Base-by-base conservation (phyloP, 148 eudicot genomes). In the Spergularia bocconei region DNA sequence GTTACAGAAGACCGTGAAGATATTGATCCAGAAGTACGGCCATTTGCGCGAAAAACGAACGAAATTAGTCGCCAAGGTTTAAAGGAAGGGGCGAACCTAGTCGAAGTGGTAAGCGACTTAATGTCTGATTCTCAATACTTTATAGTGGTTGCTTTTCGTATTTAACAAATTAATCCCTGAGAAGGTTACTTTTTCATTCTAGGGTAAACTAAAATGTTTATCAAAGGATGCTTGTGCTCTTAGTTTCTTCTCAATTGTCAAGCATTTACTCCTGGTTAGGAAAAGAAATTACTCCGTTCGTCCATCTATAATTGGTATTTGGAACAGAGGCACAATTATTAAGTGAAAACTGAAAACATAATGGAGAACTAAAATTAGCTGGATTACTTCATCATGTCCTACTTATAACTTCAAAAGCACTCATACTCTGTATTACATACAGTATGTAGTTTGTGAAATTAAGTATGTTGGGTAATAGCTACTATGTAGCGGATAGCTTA, bases 1-100 rank as follows among this genome's bases (percentile, higher is more conserved):
- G 79, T 94, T 69, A 94, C 98, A 16, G 98, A 94, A 71, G 93
- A 85, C 25, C 98, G 98, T 67, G 86, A 84, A 60, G 82, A 86
- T 66, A 85, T 90, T 77, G 97, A 92, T 68, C 92, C 89, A 11
- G 97, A 94, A 69, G 98, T 96, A 50, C 82, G 77, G 0, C 91
- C 98, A 17, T 94, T 94, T 90, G 98, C 96, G 20, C 88, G 98
- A 79, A 88, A 83, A 84, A 62, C 83, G 41, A 94, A 89, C 71
- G 98, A 91, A 86, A 76, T 77, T 63, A 89, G 81, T 63, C 97
- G 98, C 55, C 96, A 91, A 84, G 97, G 98, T 50, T 81, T 94
- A 67, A 85, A 65, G 61, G 98, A 94, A 92, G 98, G 98, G 69
- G 87, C 98, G 71, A 87, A 82, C 77, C 89, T 94, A 59, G 96